Base-by-base conservation (phyloP, 768 basidiomycete genomes). In the Neoboletus magnificus region DNA sequence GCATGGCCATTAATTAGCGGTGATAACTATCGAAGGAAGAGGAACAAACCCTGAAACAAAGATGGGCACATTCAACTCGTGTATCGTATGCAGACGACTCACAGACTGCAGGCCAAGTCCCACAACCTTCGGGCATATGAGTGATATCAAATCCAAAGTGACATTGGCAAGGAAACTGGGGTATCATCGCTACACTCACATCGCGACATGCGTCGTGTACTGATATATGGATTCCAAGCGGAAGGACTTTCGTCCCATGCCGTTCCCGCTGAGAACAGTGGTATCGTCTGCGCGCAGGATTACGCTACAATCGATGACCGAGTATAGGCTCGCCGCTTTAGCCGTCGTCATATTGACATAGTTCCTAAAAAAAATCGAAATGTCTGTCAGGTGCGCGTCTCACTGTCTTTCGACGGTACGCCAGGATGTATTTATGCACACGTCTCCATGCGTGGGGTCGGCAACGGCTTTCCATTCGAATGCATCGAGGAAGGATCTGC, bases 301-400 rank as follows among this genome's bases (percentile, higher is more conserved):
- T n/a, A 74, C 60, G 42, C 52, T 56, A 49, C 79, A 70, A 18
- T 73, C 75, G 16, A 73, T 74, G 2, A 83, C 74, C 59, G 73
- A 84, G 0, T 82, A 84, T 36, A 89, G 66, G 60, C 86, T 85
- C 54, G 78, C 67, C 12, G 70, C 69, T 22, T 73, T 57, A 1
- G 87, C 85, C 0, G 81, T 83, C 0, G 66, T 61, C 53, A 77
- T 71, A 55, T 71, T 59, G 52, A 81, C 76, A 54, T 79, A 80
- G 60, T 74, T 75, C 29, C 73, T 77, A 59, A n/a, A 42, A 22
- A n/a, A 41, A 46, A 41, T 12, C 8, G 10, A 29, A 36, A 4
- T 13, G 2, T 39, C 44, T 47, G 36, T 39, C 23, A 44, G 40
- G 36, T 16, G n/a, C 16, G 2, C 27, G 23, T 16, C 15, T 32